Conservation (phyloP, 2,329 filamentous ascomycete species). For the Hymenoscyphus albidus region DNA sequence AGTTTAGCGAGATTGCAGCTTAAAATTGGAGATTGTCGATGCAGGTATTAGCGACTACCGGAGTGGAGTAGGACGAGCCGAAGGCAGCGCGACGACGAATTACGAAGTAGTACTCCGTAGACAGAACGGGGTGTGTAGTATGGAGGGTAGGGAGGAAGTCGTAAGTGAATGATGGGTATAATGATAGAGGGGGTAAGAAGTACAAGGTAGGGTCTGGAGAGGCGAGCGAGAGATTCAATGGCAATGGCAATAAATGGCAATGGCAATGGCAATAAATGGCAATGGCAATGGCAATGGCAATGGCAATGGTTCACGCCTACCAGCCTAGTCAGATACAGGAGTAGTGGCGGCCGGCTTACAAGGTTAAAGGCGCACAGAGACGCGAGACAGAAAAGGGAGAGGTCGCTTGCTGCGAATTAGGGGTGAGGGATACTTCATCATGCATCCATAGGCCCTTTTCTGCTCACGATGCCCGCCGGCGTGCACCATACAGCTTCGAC, state of each 20-base stretch:
- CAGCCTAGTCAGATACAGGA: not conserved
- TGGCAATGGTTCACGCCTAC: no score
- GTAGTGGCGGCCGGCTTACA: not conserved
- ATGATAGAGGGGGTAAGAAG: no score
- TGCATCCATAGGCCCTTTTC: constrained; percentile 5
- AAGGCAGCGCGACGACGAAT: not conserved
- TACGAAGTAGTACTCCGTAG: no score
- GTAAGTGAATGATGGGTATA: no score
- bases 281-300: no score
- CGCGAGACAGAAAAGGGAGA: not conserved
- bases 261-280: not conserved
- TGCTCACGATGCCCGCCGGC: not conserved
- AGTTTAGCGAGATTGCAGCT: constrained; percentile 17
- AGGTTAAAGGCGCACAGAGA: not conserved
- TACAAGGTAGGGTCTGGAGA: no score
- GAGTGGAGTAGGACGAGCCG: not conserved
- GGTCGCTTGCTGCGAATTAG: not conserved
- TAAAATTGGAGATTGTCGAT: constrained; percentile 12
- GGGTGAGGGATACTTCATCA: constrained; percentile 13
- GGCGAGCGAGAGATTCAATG: not conserved
- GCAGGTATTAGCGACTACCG: not conserved
- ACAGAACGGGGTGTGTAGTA: not conserved
- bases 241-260: no score
- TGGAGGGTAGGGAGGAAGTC: no score
- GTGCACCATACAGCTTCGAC: not conserved